Evolutionary conservation across 2,329 filamentous ascomycete genomes (phyloP).

Genomic region (Scedosporium aurantiacum): DNA sequence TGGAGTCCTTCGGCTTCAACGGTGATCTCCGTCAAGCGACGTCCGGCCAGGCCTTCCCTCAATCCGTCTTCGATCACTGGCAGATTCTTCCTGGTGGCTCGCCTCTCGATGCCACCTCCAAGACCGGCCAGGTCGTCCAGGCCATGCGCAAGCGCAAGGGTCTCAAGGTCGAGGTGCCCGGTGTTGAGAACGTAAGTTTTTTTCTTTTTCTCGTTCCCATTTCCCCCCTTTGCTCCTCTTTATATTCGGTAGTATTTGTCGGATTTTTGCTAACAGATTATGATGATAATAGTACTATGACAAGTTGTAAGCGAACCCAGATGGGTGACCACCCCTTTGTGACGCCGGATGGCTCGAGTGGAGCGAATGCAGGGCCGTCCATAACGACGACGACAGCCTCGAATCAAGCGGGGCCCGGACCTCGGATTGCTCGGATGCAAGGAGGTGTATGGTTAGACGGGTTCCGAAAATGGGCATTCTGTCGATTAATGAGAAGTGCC

Average conservation of each 20-base stretch:
- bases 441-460: background rate
- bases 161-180: constrained; percentile 92
- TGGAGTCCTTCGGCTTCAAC: constrained; percentile 99
- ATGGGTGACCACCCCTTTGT: background rate
- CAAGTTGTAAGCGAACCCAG: constrained; percentile 65
- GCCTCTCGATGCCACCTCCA: constrained; percentile 69
- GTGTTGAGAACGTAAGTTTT: constrained; percentile 78
- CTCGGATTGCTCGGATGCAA: background rate
- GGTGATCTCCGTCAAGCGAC: constrained; percentile 89
- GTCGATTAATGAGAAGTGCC: background rate
- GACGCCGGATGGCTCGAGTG: background rate
- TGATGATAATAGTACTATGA: constrained; percentile 73
- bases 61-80: constrained; percentile 99
- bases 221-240: constrained; percentile 16
- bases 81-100: constrained; percentile 90
- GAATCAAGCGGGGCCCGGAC: background rate
- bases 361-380: background rate
- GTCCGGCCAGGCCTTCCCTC: constrained; percentile 96
- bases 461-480: background rate
- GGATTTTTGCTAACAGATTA: constrained; percentile 14
- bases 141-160: constrained; percentile 99
- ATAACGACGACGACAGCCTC: constrained; percentile 1
- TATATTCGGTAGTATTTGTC: constrained; percentile 7
- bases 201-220: constrained; percentile 26
- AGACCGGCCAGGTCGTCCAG: constrained; percentile 73